Conservation (phyloP, 371 early-diverging fungal species). For the Syncephalis fuscata region DNA sequence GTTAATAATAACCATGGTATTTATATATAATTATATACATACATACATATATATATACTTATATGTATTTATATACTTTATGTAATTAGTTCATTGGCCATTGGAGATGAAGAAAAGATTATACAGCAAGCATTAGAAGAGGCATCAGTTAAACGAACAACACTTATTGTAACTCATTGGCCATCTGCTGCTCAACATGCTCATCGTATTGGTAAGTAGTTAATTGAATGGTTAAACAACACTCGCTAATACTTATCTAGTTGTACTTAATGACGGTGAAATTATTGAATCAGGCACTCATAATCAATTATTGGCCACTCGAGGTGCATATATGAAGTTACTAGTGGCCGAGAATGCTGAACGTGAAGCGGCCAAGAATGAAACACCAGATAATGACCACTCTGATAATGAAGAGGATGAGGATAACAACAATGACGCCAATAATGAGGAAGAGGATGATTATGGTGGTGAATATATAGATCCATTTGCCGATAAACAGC, state of each 20-base stretch:
- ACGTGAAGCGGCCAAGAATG: no score
- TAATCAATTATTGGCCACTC: not conserved
- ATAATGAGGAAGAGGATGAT: no score
- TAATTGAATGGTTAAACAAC: no score
- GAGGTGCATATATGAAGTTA: not conserved
- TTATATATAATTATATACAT: no score
- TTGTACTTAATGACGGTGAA: not conserved
- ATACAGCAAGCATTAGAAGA: conserved; percentile 63
- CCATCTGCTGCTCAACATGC: conserved; percentile 51
- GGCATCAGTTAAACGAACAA: conserved; percentile 32
- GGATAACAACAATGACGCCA: no score
- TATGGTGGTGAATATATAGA: no score
- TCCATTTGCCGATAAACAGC: no score
- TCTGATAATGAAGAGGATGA: no score
- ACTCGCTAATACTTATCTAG: not conserved
- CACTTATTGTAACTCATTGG: conserved; percentile 34
- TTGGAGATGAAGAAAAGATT: conserved; percentile 57
- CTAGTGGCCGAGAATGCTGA: not conserved
- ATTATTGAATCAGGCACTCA: not conserved
- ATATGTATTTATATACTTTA: no score
- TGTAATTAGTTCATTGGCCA: conserved; percentile 51
- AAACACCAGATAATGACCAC: no score
- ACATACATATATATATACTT: no score
- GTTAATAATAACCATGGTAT: no score
- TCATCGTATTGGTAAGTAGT: conserved; percentile 23